Conservation (phyloP, 345 rosid species). For the Clausena lansium region DNA sequence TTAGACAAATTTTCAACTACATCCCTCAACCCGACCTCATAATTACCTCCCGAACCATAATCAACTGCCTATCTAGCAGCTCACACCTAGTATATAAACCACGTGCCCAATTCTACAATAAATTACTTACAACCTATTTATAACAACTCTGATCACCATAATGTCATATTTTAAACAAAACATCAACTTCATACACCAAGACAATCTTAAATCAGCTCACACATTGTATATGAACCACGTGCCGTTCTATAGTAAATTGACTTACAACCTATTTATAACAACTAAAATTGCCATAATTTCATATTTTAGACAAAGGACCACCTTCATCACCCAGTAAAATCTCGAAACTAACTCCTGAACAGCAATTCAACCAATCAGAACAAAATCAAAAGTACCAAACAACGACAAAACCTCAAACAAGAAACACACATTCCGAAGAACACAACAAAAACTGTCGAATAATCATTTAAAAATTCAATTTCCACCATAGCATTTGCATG, state of each 20-base stretch:
- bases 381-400: not conserved
- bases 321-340: not conserved
- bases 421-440: not conserved
- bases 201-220: not conserved
- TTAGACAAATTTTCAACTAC: not conserved
- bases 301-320: not conserved
- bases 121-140: not conserved
- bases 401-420: not conserved
- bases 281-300: not conserved
- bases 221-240: not conserved
- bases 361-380: not conserved
- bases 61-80: not conserved
- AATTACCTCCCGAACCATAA: not conserved
- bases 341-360: not conserved
- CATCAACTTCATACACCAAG: not conserved
- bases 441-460: not conserved
- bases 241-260: not conserved
- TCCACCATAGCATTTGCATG: constrained; percentile 12
- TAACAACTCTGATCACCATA: not conserved
- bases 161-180: not conserved
- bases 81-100: not conserved
- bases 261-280: not conserved
- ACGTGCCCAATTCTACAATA: not conserved
- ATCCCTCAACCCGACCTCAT: not conserved
- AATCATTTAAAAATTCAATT: not conserved